Base-by-base conservation (phyloP, 306 rosid species). In the Urtica urens region DNA sequence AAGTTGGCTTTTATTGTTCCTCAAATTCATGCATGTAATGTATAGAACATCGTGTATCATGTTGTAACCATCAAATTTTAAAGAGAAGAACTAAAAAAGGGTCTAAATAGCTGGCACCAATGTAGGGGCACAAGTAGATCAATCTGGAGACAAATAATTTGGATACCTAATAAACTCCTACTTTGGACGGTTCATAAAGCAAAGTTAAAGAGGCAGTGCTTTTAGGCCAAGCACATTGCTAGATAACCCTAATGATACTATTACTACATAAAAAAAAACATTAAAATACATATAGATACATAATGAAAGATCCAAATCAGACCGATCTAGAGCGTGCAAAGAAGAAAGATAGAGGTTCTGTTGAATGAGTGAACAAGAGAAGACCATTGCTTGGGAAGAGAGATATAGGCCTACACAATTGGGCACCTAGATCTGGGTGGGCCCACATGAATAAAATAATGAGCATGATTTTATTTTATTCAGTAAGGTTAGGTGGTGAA, bases 401-500 rank as follows among this genome's bases (percentile, higher is more conserved):
- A 53, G 76, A 69, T 51, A 46, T 26, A 59, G 58, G 50, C 26
- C 45, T 46, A 71, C 49, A 59, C 67, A 58, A 74, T 79, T 79
- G 82, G 85, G 63, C 77, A 69, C 63, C 77, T 31, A 35, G 86
- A 82, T 75, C 72, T 70, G 75, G 64, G 67, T 72, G 78, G 75
- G 69, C 63, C 78, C 70, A 72, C 79, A 67, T 62, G 29, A 23
- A 66, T 58, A 53, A 65, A 59, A 72, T 35, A 41, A 65, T 60
- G 45, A 68, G 82, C 59, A 74, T 70, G n/a, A n/a, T 35, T 53
- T 55, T 20, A 54, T 31, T 57, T 57, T 49, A 25, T 67, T 4
- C 71, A 46, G 65, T 62, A 18, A 60, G 44, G 83, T 83, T 83
- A 74, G 96, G 93, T 83, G 82, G 55, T 76, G 95, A 88, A 79